Conservation (phyloP, 352 stramenopile species). For the Globisporangium nodosum region DNA sequence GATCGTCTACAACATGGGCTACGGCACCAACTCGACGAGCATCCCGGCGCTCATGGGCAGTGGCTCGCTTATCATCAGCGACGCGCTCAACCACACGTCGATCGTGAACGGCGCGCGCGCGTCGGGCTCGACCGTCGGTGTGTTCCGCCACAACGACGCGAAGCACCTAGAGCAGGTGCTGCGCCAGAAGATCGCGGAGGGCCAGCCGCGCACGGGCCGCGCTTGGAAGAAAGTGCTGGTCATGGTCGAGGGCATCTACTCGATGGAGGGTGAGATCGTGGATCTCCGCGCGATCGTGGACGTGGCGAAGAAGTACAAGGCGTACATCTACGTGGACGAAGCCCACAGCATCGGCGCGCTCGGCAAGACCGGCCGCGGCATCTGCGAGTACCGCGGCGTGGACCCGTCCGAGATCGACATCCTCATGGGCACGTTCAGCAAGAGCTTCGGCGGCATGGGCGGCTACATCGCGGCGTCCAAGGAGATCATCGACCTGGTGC, state of each 20-base stretch:
- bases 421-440: constrained; percentile 99
- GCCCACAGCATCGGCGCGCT: constrained; percentile 96
- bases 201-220: constrained; percentile 90
- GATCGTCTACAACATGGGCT: constrained; percentile 99
- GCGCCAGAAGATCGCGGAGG: constrained; percentile 61
- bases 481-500: constrained; percentile 49
- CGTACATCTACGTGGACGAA: constrained; percentile 97
- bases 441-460: constrained; percentile 97
- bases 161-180: constrained; percentile 90
- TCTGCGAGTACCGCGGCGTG: constrained; percentile 94
- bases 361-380: constrained; percentile 91
- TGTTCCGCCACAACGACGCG: constrained; percentile 97
- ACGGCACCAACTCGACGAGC: constrained; percentile 97
- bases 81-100: constrained; percentile 98
- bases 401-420: constrained; percentile 96
- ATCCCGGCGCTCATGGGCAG: constrained; percentile 94
- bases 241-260: constrained; percentile 97
- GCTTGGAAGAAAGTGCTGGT: constrained; percentile 98
- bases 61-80: constrained; percentile 94
- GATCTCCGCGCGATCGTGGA: constrained; percentile 90
- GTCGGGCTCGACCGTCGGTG: constrained; percentile 89
- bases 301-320: constrained; percentile 95
- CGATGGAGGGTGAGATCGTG: constrained; percentile 97
- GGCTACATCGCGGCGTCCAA: constrained; percentile 94
- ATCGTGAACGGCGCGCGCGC: constrained; percentile 96